Conservation (phyloP, 495 filamentous ascomycete genomes). For the Penicillium pulvis region DNA sequence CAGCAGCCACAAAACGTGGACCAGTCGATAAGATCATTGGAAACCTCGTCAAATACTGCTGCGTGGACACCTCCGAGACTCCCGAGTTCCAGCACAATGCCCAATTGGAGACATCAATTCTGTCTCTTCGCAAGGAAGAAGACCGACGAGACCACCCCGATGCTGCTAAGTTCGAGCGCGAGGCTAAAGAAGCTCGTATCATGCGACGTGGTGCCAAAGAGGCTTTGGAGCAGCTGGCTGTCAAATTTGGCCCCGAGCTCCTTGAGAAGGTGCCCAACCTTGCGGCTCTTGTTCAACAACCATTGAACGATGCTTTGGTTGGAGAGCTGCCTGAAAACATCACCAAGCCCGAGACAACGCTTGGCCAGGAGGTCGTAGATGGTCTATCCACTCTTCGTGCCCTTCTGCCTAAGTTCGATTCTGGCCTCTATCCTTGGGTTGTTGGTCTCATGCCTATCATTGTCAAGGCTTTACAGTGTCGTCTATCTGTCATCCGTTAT, state of each 20-base stretch:
- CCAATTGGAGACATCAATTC: slow-evolving; percentile 69
- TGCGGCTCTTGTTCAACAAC: slow-evolving; percentile 73
- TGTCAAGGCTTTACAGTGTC: slow-evolving; percentile 80
- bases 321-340: slow-evolving; percentile 72
- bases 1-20: slow-evolving; percentile 68
- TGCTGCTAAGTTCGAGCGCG: slow-evolving; percentile 81
- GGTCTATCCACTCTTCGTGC: slow-evolving; percentile 90
- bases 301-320: slow-evolving; percentile 72
- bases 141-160: slow-evolving; percentile 91
- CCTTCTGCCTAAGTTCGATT: slow-evolving; percentile 79
- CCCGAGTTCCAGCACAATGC: slow-evolving; percentile 88
- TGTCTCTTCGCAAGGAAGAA: slow-evolving; percentile 95
- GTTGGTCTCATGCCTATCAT: slow-evolving; percentile 82
- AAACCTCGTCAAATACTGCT: slow-evolving; percentile 95
- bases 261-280: slow-evolving; percentile 81
- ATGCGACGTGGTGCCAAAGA: slow-evolving; percentile 92
- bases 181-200: slow-evolving; percentile 82
- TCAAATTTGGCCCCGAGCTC: slow-evolving; percentile 73
- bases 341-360: slow-evolving; percentile 62
- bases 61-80: slow-evolving; percentile 94
- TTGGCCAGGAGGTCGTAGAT: slow-evolving; percentile 92
- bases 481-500: slow-evolving; percentile 89
- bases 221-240: slow-evolving; percentile 82
- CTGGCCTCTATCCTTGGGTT: slow-evolving; percentile 73
- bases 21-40: slow-evolving; percentile 91